phyloP scores from a whole-genome alignment of 2,329 filamentous ascomycete genomes.

The Rutstroemia sp. region DNA sequence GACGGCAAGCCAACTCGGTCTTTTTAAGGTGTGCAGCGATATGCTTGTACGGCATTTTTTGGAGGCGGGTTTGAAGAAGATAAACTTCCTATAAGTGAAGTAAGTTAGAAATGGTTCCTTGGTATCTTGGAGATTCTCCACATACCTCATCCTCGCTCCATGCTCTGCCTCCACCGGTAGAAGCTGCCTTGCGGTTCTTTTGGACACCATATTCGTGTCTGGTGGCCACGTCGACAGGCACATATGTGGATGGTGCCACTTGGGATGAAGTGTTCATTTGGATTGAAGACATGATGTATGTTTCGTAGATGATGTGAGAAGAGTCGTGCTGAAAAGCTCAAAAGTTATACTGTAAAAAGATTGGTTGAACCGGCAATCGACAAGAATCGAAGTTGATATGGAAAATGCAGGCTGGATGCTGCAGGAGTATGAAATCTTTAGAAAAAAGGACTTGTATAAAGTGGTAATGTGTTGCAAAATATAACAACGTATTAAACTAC shows the following conservation, averaged over 20 bases:
- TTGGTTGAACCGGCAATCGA: slow-evolving; percentile 27
- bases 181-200: slow-evolving; percentile 60
- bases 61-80: slow-evolving; percentile 73
- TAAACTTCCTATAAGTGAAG: slow-evolving; percentile 59
- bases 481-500: slow-evolving; percentile 29
- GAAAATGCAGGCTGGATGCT: slow-evolving; percentile 37
- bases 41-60: slow-evolving; percentile 89
- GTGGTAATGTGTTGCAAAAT: slow-evolving; percentile 23
- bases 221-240: slow-evolving; percentile 44
- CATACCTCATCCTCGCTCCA: slow-evolving; percentile 81
- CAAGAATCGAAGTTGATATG: slow-evolving; percentile 25
- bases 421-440: slow-evolving; percentile 37
- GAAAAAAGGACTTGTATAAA: slow-evolving; percentile 17
- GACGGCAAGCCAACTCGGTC: slow-evolving; percentile 78
- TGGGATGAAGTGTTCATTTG: slow-evolving; percentile 30
- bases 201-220: slow-evolving; percentile 53
- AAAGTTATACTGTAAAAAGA: slow-evolving; percentile 18
- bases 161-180: slow-evolving; percentile 68
- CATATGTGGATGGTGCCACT: slow-evolving; percentile 24
- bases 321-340: slow-evolving; percentile 2
- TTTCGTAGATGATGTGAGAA: slow-evolving; percentile 21
- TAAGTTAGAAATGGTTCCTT: neutral
- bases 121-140: neutral
- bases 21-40: slow-evolving; percentile 81
- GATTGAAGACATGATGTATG: slow-evolving; percentile 28